Conservation (phyloP, 768 basidiomycete species). For the Botryobasidium botryosum region DNA sequence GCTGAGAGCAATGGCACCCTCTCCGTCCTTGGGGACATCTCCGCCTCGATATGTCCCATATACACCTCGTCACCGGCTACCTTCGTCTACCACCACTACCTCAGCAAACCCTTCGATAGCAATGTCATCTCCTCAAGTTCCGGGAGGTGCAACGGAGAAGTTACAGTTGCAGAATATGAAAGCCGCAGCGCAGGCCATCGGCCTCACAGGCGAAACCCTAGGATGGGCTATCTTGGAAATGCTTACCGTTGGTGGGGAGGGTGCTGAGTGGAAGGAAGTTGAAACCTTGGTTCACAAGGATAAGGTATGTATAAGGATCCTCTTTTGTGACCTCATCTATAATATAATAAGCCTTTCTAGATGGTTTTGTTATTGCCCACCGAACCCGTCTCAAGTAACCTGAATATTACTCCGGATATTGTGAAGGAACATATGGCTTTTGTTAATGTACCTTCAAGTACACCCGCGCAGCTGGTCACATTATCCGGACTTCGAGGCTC, state of each 20-base stretch:
- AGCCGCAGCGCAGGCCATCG: constrained; percentile 49
- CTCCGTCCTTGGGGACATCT: too few species aligned
- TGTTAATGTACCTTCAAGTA: constrained; percentile 31
- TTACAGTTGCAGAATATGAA: constrained; percentile 59
- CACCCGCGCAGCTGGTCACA: constrained; percentile 42
- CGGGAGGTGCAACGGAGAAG: constrained; percentile 41
- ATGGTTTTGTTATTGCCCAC: constrained; percentile 66
- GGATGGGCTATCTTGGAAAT: constrained; percentile 71
- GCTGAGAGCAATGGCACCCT: constrained; percentile 10
- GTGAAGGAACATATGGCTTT: constrained; percentile 71
- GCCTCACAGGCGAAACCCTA: constrained; percentile 41
- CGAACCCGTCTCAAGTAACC: constrained; percentile 34
- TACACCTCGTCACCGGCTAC: constrained; percentile 50
- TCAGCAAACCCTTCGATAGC: constrained; percentile 25
- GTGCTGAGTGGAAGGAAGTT: constrained; percentile 55
- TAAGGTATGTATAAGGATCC: constrained; percentile 30
- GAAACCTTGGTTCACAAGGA: constrained; percentile 41
- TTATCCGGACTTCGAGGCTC: constrained; percentile 71
- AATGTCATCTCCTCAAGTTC: constrained; percentile 26
- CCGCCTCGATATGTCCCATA: constrained; percentile 53
- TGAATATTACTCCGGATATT: constrained; percentile 51
- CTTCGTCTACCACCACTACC: constrained; percentile 34
- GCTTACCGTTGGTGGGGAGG: constrained; percentile 33
- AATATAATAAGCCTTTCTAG: constrained; percentile 24
- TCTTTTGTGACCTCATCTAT: background rate